Base-by-base conservation (phyloP, 2,329 filamentous ascomycete genomes). In the Macrophomina pseudophaseolina region DNA sequence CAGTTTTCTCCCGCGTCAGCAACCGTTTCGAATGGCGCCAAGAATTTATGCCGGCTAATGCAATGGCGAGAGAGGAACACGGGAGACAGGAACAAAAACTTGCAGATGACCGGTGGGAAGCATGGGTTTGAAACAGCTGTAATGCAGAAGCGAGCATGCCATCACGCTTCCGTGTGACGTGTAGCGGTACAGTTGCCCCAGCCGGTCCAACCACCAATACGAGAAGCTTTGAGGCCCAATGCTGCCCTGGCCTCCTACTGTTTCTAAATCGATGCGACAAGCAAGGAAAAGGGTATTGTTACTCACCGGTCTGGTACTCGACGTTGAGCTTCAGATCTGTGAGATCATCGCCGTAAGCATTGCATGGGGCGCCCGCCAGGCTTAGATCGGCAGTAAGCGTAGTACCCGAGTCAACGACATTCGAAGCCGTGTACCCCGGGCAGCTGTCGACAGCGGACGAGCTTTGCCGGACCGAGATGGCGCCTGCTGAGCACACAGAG, bases 311-410 rank as follows among this genome's bases (percentile, higher is more conserved):
- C 72, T 90, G 84, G 72, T 89, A 89, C 69, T 88, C 85, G 16
- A 90, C 88, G 7, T 82, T 76, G 65, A 90, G 78, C 67, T 82
- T 87, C 69, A 90, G 76, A 65, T 85, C 79, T 60, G 80, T 74
- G 65, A 90, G 69, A 70, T 90, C 88, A 2, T 80, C 80, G 56
- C 88, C 87, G 70, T 88, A 90, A 16, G 80, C 79, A 72, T 89
- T 86, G 76, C 88, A 90, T 5, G 89, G 83, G 9, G 82, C 72
- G 0, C 91, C 92, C 7, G 90, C 90, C 11, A 96, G 84, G 2
- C 79, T 84, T 56, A 97, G 82, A 69, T 90, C 85, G 1, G 92
- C 93, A 0, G 86, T 91, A 64, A 95, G 79, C 8, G 87, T 87
- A 59, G 80, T 81, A 42, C 76, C 73, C 0, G 80, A 85, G 60